Percentiles rank a stretch among this genome's conserved stretches.
phyloP scores from a whole-genome alignment of 2,329 filamentous ascomycete species.

The Xylariomycetidae sp. region DNA sequence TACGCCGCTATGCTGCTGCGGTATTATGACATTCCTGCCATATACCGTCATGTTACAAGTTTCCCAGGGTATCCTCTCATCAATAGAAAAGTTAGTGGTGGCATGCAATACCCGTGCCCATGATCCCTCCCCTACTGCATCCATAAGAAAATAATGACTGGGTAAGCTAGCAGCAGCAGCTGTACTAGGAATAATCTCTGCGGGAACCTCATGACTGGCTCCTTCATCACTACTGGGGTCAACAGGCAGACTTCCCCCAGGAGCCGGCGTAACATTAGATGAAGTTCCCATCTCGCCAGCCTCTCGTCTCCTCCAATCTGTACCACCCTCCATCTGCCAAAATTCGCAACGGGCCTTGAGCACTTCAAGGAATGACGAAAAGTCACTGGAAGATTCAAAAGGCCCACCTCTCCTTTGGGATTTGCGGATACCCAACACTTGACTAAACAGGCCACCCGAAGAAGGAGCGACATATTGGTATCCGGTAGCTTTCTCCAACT shows the following conservation, averaged over 20 bases:
- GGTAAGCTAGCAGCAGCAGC: constrained; percentile 14
- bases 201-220: constrained; percentile 1
- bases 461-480: constrained; percentile 57
- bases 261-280: too few relatives aligned
- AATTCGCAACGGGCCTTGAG: constrained; percentile 74
- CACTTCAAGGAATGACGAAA: constrained; percentile 70
- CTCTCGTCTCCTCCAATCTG: constrained; percentile 64
- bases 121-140: constrained; percentile 17
- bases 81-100: constrained; percentile 3
- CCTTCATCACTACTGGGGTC: background rate
- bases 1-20: constrained; percentile 51
- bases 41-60: constrained; percentile 50
- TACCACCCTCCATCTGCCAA: constrained; percentile 75
- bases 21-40: constrained; percentile 57
- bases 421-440: constrained; percentile 39
- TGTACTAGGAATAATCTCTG: constrained; percentile 5
- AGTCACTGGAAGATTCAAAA: constrained; percentile 63
- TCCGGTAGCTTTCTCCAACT: constrained; percentile 70
- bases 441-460: constrained; percentile 46
- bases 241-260: background rate
- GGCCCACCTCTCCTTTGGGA: constrained; percentile 40
- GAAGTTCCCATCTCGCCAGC: too few relatives aligned
- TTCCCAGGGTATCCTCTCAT: constrained; percentile 32
- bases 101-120: constrained; percentile 21
- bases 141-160: constrained; percentile 22